Conservation (phyloP, 805 yeast genomes). For the Crinitomyces ghanaensis region DNA sequence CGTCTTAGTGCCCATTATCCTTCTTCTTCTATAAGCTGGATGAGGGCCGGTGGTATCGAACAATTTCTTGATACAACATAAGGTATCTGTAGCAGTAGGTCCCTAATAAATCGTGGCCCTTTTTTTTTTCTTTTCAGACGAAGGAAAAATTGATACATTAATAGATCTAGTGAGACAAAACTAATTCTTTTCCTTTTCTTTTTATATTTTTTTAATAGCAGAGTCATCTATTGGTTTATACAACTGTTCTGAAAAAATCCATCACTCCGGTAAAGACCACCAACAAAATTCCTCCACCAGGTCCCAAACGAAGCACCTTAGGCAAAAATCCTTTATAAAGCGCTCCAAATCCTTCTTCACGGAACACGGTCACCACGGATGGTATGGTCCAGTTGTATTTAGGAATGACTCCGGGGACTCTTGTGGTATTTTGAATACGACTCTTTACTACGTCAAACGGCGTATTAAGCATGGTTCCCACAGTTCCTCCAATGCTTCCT, state of each 20-base stretch:
- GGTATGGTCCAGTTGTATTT: slow-evolving; percentile 92
- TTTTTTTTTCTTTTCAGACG: too few species aligned
- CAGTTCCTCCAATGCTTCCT: slow-evolving; percentile 94
- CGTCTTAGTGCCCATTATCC: slow-evolving; percentile 57
- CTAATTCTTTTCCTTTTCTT: background rate
- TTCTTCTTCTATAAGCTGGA: slow-evolving; percentile 19
- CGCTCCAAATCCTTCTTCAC: slow-evolving; percentile 88
- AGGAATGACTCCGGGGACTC: slow-evolving; percentile 60
- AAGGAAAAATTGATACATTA: background rate
- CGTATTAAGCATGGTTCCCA: slow-evolving; percentile 90
- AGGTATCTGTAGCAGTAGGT: too few species aligned
- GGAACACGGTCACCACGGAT: slow-evolving; percentile 56
- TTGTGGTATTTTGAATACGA: slow-evolving; percentile 72
- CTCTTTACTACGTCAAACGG: slow-evolving; percentile 96
- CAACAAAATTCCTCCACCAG: slow-evolving; percentile 97
- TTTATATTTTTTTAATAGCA: background rate
- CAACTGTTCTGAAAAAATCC: slow-evolving; percentile 62
- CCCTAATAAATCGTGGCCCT: too few species aligned
- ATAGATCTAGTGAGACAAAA: too few species aligned
- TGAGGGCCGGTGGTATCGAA: slow-evolving; percentile 62
- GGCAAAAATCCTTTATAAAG: slow-evolving; percentile 95
- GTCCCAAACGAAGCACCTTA: slow-evolving; percentile 93
- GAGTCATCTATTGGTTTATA: background rate
- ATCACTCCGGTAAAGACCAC: slow-evolving; percentile 93
- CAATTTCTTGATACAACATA: too few species aligned